Conservation (phyloP, 257 asterid species). For the Perilla frutescens region DNA sequence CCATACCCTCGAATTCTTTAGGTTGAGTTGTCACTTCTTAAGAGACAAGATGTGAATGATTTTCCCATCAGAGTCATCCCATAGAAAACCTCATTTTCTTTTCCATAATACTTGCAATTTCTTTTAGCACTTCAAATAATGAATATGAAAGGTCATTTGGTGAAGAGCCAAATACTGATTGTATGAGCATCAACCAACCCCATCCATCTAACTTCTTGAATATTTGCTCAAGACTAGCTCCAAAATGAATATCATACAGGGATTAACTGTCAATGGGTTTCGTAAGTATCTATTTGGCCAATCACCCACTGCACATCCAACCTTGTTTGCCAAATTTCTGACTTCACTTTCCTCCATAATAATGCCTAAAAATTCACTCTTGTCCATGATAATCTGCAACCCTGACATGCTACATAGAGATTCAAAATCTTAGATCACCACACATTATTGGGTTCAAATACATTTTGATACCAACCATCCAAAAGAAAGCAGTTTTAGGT, state of each 20-base stretch:
- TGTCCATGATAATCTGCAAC: background rate
- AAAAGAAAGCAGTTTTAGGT: background rate
- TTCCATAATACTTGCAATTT: too few relatives aligned
- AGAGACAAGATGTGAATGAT: background rate
- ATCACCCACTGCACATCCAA: background rate
- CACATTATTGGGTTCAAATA: background rate
- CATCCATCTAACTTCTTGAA: background rate
- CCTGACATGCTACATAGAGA: background rate
- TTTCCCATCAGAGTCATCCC: background rate
- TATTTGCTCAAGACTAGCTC: background rate
- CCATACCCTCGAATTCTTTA: background rate
- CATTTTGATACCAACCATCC: constrained; percentile 8
- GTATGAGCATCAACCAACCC: background rate
- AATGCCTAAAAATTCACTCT: background rate
- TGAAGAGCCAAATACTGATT: background rate
- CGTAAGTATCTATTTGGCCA: background rate
- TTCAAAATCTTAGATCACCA: constrained; percentile 2
- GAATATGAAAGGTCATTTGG: background rate
- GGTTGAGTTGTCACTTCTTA: background rate
- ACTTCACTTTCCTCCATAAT: background rate
- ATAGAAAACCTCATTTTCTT: background rate
- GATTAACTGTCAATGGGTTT: background rate
- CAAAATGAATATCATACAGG: background rate
- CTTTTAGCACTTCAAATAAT: too few relatives aligned
- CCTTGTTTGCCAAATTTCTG: background rate